Base-by-base conservation (phyloP, 176 grass and related monocot genomes). In the Melocanna baccifera region DNA sequence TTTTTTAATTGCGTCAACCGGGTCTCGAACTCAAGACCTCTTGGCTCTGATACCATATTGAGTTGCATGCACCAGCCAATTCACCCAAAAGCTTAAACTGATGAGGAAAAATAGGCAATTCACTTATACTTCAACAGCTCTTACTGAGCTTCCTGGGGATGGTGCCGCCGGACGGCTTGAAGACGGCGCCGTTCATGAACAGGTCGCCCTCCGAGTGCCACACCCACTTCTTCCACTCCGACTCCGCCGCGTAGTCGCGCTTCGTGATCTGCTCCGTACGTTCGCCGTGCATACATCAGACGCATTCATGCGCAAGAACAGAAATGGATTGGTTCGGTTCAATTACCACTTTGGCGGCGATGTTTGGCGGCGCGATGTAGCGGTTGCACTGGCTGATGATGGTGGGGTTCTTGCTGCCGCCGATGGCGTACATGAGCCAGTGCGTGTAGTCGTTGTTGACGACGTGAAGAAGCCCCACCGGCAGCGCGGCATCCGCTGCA, bases 391-490 rank as follows among this genome's bases (percentile, higher is more conserved):
- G 94, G 83, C 92, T 94, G 76, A 97, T 91, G 81, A 94, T 97
- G 6, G 90, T 97, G 2, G 94, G 94, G 12, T 86, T 72, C 76
- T 94, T 86, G 86, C 94, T 97, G 16, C 94, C 94, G 52, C 92
- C 94, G 61, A 97, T 84, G 51, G 94, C 94, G 73, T 97, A 94
- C 94, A 94, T 97, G 61, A 91, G 78, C 92, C 94, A 92, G 71
- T 97, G 94, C 18, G 94, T 94, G 88, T 97, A 94, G 77, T 97
- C 92, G 69, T 97, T 94, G 94, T 94, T 97, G 12, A 97, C 90
- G 3, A 97, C 92, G 69, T 94, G 92, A 92, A 90, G 85, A 97
- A 97, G 5, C 94, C 94, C 92, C 92, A 97, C 0, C 91, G 73
- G 89, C 94, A 94, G 10, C 94, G 55, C 0, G 94, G 94, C 94